A percentile compares a stretch with the other conserved stretches of the same genome.
phyloP scores from a whole-genome alignment of 768 basidiomycete genomes.

The Amanita pallidorosea region DNA sequence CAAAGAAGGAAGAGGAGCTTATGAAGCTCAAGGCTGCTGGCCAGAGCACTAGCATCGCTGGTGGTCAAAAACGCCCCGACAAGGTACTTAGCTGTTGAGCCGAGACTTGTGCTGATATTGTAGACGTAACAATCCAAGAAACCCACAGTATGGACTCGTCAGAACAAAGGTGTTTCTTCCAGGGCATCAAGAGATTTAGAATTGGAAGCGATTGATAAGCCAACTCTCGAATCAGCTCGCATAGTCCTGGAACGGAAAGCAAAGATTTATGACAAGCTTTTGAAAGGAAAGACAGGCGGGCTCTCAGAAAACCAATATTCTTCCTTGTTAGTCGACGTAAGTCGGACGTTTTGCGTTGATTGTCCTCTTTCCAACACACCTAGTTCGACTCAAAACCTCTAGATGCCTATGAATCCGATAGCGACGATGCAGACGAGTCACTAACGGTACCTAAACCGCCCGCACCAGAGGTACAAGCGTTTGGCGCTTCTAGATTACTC shows the following conservation, averaged over 20 bases:
- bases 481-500: neutral
- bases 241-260: constrained; percentile 69
- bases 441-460: constrained; percentile 41
- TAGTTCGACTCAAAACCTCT: constrained; percentile 58
- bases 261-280: constrained; percentile 68
- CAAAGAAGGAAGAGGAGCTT: constrained; percentile 52
- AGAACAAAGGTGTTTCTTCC: constrained; percentile 61
- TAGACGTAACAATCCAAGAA: constrained; percentile 34
- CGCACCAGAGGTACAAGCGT: constrained; percentile 27
- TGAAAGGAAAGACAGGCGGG: constrained; percentile 70
- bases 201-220: constrained; percentile 55
- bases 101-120: constrained; percentile 1
- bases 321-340: constrained; percentile 65
- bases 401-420: constrained; percentile 53
- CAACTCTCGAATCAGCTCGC: constrained; percentile 62
- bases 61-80: constrained; percentile 54
- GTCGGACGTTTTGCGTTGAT: constrained; percentile 13
- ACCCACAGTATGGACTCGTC: constrained; percentile 64
- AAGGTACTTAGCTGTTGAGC: constrained; percentile 37
- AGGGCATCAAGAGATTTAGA: constrained; percentile 63
- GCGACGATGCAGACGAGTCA: constrained; percentile 76
- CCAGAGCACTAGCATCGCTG: constrained; percentile 39
- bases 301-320: constrained; percentile 68
- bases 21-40: constrained; percentile 50
- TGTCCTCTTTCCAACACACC: neutral